A percentile compares a stretch with the other conserved stretches of the same genome.
Conservation (phyloP, 192 early-diverging fungal species). For the Backusella sp. region DNA sequence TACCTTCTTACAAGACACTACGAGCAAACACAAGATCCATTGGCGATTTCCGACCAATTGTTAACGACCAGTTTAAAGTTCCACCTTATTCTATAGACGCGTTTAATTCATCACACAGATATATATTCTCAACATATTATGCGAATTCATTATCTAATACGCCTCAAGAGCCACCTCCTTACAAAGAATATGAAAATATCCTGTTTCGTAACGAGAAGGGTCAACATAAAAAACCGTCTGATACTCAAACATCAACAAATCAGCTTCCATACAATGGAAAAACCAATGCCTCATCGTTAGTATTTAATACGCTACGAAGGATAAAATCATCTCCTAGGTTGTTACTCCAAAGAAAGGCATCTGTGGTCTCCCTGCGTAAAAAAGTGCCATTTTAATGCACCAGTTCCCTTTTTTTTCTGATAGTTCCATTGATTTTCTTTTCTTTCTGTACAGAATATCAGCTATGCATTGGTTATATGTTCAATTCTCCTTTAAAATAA, state of each 20-base stretch:
- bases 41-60: neutral
- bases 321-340: constrained; percentile 4
- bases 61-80: neutral
- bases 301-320: neutral
- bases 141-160: neutral
- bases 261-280: neutral
- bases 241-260: neutral
- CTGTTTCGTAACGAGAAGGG: neutral
- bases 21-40: neutral
- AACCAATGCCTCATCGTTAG: neutral
- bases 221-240: neutral
- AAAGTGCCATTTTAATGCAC: neutral
- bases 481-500: constrained; percentile 8
- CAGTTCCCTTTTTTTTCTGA: neutral
- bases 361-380: constrained; percentile 1
- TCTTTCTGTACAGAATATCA: neutral
- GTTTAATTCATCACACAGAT: neutral
- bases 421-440: neutral
- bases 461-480: constrained; percentile 1
- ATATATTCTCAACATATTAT: neutral
- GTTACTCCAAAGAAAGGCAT: neutral
- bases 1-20: neutral
- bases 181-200: neutral
- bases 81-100: constrained; percentile 2
- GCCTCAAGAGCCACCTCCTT: constrained; percentile 1